A percentile compares a stretch with the other conserved stretches of the same genome.
Evolutionary conservation across 345 rosid species (phyloP).

Genomic region (Aquilaria sinensis): DNA sequence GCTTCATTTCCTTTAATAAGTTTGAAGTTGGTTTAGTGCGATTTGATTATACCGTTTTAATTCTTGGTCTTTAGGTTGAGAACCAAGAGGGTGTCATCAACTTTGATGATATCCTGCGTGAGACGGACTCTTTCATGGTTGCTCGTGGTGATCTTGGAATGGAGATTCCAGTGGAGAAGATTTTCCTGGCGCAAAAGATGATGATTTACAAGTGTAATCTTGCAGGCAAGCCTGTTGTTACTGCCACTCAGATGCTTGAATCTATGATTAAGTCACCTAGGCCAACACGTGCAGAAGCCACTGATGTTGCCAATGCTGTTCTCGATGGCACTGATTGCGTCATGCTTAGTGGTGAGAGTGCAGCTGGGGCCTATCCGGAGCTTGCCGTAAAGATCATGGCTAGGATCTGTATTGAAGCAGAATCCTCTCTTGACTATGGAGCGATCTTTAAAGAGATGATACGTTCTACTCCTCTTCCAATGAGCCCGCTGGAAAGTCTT

Average conservation of each 20-base stretch:
- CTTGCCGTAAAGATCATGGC: conserved; percentile 88
- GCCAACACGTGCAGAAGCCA: conserved; percentile 92
- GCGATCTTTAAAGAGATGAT: conserved; percentile 86
- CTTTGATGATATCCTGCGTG: conserved; percentile 88
- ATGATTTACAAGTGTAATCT: conserved; percentile 95
- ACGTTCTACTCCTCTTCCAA: conserved; percentile 80
- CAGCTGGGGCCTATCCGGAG: conserved; percentile 83
- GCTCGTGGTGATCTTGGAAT: conserved; percentile 95
- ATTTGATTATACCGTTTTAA: not conserved
- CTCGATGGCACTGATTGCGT: conserved; percentile 92
- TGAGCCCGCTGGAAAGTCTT: conserved; percentile 93
- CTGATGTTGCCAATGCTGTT: conserved; percentile 91
- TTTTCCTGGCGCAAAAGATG: conserved; percentile 89
- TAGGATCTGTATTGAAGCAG: conserved; percentile 73
- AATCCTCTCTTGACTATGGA: conserved; percentile 75
- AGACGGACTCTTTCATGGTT: conserved; percentile 93
- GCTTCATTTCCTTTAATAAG: not conserved
- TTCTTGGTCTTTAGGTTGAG: conserved; percentile 48
- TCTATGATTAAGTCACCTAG: conserved; percentile 94
- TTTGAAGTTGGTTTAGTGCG: not conserved
- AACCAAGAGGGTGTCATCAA: conserved; percentile 93
- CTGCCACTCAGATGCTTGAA: conserved; percentile 93
- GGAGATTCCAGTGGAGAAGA: conserved; percentile 96
- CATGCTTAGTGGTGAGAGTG: conserved; percentile 94
- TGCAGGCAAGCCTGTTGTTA: conserved; percentile 86